Percentiles rank a stretch among this genome's conserved stretches.
Evolutionary conservation across 176 grass and related monocot genomes (phyloP).

Genomic region (Lolium rigidum): DNA sequence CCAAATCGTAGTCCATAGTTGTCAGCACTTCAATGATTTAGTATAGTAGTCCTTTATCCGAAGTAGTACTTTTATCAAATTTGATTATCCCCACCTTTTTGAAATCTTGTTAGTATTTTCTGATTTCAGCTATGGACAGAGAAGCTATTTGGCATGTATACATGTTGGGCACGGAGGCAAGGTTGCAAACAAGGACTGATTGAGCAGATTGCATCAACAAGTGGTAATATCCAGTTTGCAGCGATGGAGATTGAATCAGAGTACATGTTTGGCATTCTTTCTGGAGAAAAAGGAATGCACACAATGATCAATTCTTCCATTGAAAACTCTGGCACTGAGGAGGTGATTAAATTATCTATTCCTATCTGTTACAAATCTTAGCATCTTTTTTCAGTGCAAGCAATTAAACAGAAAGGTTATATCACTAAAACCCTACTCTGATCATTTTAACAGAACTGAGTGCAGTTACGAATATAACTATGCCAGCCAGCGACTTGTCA

Average conservation of each 20-base stretch:
- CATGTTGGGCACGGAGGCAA: constrained; percentile 77
- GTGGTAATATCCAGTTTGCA: constrained; percentile 47
- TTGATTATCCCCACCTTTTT: not conserved
- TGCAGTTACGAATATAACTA: constrained; percentile 7
- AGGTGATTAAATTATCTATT: constrained; percentile 63
- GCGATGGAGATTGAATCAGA: constrained; percentile 87
- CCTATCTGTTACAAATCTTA: constrained; percentile 2
- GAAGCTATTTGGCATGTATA: constrained; percentile 82
- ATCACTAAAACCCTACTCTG: not conserved
- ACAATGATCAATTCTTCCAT: constrained; percentile 63
- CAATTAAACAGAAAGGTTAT: constrained; percentile 8
- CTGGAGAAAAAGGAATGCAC: constrained; percentile 90
- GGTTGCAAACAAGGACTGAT: constrained; percentile 71
- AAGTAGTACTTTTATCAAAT: constrained; percentile 21
- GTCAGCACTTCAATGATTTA: not conserved
- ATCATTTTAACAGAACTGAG: not conserved
- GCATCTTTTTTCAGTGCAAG: not conserved
- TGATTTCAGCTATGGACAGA: constrained; percentile 71
- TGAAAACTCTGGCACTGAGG: constrained; percentile 45
- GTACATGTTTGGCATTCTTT: constrained; percentile 91
- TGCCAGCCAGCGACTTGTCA: not conserved
- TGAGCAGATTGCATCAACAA: constrained; percentile 56
- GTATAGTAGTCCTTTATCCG: not conserved
- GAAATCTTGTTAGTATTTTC: not conserved
- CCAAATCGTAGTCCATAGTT: not conserved